These are phyloP conservation scores for Fallopia convolvulus DNA, from an alignment of 148 eudicot genomes.

Conservation along the genomic window DNA sequence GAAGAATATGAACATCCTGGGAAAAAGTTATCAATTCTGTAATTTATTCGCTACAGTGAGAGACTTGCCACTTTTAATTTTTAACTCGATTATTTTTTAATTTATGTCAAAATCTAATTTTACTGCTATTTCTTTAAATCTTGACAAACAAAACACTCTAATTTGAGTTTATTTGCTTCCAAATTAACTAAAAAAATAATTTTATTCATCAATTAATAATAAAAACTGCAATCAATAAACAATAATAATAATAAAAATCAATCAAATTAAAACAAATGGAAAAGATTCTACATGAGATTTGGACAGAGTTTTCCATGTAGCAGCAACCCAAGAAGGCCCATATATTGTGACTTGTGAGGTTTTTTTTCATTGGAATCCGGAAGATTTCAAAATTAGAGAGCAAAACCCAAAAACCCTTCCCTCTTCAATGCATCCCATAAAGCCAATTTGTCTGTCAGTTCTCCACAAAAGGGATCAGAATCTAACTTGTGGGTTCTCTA, in stretches of 20 bases:
- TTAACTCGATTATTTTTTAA: too few relatives aligned
- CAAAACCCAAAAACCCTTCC: constrained; percentile 8
- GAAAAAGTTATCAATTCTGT: too few relatives aligned
- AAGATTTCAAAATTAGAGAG: constrained; percentile 6
- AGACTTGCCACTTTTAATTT: too few relatives aligned
- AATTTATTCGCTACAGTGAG: too few relatives aligned
- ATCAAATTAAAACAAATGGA: not conserved
- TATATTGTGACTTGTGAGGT: not conserved
- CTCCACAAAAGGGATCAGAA: constrained; percentile 1
- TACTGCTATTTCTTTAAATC: too few relatives aligned
- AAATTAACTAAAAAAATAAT: too few relatives aligned
- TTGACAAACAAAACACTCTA: too few relatives aligned
- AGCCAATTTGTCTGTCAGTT: constrained; percentile 1
- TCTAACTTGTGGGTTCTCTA: not conserved
- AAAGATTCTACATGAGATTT: not conserved
- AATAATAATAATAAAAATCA: not conserved
- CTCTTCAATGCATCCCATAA: constrained; percentile 10
- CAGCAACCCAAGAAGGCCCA: not conserved
- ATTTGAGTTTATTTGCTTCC: too few relatives aligned
- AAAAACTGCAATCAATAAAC: not conserved
- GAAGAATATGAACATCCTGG: too few relatives aligned
- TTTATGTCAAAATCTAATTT: too few relatives aligned
- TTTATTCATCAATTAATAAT: too few relatives aligned
- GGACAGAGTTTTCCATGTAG: not conserved
- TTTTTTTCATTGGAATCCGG: not conserved